Base-by-base conservation (phyloP, 768 basidiomycete genomes). In the Lactarius trivialis region DNA sequence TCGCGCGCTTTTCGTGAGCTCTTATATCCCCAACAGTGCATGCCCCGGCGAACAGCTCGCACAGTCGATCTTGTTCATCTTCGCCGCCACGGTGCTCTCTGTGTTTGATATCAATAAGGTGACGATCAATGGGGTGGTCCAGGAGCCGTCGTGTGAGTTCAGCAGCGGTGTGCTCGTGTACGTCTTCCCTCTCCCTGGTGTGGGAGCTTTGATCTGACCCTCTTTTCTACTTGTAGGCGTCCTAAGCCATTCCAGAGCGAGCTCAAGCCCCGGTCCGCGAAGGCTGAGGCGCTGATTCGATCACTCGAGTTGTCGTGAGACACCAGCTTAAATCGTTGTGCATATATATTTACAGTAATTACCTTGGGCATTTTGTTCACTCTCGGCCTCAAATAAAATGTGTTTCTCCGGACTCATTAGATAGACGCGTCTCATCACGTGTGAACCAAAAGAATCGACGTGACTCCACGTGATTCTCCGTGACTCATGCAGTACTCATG, bases 181-280 rank as follows among this genome's bases (percentile, higher is more conserved):
- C 4, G 67, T 56, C 9, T 36, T 17, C 8, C 6, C 17, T 41
- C 14, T 39, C 21, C 33, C 17, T 14, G 12, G 50, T 2, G 28
- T 19, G 12, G 50, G 45, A 21, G 30, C 26, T 24, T 30, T 30
- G 4, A 3, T 24, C 52, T 34, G n/a, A 24, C n/a, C n/a, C 6
- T 33, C 15, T 9, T 28, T 28, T 19, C 7, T 17, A 24, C 34
- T 21, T 45, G 1, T 41, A 71, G 68, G 17, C 68, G 65, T 52
- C 70, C 70, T 2, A 65, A 55, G 60, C 68, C 70, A 9, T 71
- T 71, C 60, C 30, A 60, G 24, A 66, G 67, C 58, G 28, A 21
- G 6, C 63, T 71, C 28, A 64, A 60, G 60, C 70, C 70, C 2
- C 66, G 70, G 14, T 64, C 63, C 33, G 45, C 60, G 34, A 61